Evolutionary conservation across 768 basidiomycete species (phyloP).

Genomic region (Suillus subalutaceus): DNA sequence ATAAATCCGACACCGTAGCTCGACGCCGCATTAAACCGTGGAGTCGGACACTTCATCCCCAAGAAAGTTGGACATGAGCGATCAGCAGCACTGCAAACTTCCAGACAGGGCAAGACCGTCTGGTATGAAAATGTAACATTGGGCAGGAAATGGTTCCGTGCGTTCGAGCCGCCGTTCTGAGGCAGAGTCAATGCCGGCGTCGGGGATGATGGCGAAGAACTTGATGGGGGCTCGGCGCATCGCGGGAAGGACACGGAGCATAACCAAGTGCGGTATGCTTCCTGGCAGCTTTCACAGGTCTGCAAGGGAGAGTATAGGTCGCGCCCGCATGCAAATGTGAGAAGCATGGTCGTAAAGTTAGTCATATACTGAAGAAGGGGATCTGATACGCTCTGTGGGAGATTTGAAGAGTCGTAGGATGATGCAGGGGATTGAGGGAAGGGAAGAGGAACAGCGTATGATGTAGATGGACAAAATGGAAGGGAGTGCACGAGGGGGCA

Average conservation of each 20-base stretch:
- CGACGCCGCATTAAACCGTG: conserved; percentile 58
- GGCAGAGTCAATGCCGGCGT: conserved; percentile 54
- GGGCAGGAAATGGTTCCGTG: conserved; percentile 54
- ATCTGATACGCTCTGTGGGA: conserved; percentile 51
- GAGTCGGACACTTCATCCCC: conserved; percentile 67
- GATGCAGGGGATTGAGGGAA: conserved; percentile 44
- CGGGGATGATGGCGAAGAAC: conserved; percentile 36
- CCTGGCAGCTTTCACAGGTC: conserved; percentile 74
- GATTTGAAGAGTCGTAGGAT: conserved; percentile 51
- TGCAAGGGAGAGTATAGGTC: conserved; percentile 80
- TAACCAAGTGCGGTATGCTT: conserved; percentile 75
- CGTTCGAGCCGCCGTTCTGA: conserved; percentile 37
- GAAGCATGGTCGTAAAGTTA: conserved; percentile 76
- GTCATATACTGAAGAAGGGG: conserved; percentile 61
- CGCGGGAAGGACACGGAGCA: conserved; percentile 76
- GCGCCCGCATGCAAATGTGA: conserved; percentile 77
- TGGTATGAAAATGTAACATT: conserved; percentile 48
- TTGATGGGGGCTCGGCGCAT: conserved; percentile 58
- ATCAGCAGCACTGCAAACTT: conserved; percentile 72
- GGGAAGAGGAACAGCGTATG: conserved; percentile 72
- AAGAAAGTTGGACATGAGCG: conserved; percentile 79
- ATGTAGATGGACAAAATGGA: conserved; percentile 71
- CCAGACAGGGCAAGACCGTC: conserved; percentile 78
- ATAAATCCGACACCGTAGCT: conserved; percentile 82
- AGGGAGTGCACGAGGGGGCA: conserved; percentile 74